These are phyloP conservation scores for Parsonsia alboflavescens DNA, from an alignment of 257 asterid genomes.

Conservation along the genomic window DNA sequence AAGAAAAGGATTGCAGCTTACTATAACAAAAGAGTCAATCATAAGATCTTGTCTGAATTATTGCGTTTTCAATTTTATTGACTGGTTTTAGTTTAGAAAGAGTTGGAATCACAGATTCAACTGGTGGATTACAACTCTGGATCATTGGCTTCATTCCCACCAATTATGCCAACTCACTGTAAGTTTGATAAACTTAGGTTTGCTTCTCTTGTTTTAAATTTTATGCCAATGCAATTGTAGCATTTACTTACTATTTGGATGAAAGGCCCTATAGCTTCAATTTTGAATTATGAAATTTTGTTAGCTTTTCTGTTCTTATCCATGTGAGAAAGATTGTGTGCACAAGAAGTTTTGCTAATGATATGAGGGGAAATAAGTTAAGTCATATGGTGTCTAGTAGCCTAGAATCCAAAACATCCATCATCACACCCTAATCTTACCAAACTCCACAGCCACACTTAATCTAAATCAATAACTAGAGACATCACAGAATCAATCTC, in stretches of 20 bases:
- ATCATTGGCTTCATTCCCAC: constrained; percentile 63
- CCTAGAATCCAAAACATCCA: too few relatives aligned
- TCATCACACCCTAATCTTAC: too few relatives aligned
- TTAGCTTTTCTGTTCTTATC: neutral
- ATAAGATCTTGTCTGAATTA: neutral
- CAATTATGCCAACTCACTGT: constrained; percentile 64
- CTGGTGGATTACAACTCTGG: constrained; percentile 90
- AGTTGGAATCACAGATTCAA: constrained; percentile 92
- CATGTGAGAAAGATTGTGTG: neutral
- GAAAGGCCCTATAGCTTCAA: neutral
- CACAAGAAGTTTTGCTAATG: neutral
- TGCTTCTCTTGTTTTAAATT: neutral
- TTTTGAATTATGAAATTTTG: neutral
- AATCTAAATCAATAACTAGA: too few relatives aligned
- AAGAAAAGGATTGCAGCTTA: too few relatives aligned
- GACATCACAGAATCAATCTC: too few relatives aligned
- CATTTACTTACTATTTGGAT: neutral
- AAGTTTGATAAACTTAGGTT: constrained; percentile 26
- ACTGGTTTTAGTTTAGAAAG: constrained; percentile 51
- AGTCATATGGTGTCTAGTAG: too few relatives aligned
- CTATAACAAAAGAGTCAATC: too few relatives aligned
- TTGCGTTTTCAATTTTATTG: neutral
- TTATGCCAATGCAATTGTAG: neutral
- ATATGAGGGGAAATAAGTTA: too few relatives aligned
- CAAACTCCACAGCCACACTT: too few relatives aligned